Conservation (phyloP, 331 rosid species). For the Rosa hybrid region DNA sequence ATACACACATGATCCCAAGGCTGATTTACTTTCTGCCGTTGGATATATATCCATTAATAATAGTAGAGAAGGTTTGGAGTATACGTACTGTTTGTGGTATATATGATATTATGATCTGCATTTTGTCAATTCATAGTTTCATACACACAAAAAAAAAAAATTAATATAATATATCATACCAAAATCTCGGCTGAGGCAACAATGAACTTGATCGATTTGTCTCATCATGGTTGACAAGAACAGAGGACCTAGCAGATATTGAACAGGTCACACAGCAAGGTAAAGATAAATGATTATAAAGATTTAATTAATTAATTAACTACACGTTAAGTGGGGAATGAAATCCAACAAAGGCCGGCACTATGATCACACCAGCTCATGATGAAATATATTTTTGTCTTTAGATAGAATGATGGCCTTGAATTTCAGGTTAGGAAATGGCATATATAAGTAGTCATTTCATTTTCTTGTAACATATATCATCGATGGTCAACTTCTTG, state of each 20-base stretch:
- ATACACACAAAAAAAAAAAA: neutral
- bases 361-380: neutral
- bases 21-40: too few species aligned
- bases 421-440: neutral
- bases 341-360: constrained; percentile 1
- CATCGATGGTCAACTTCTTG: neutral
- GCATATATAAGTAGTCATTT: neutral
- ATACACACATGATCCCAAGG: too few species aligned
- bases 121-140: neutral
- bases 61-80: neutral
- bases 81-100: neutral
- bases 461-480: neutral
- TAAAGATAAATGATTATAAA: neutral
- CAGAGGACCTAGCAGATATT: neutral
- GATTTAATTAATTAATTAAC: neutral
- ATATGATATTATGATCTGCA: neutral
- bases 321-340: neutral
- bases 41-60: too few species aligned
- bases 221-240: neutral
- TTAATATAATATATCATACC: neutral
- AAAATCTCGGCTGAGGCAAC: neutral
- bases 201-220: neutral
- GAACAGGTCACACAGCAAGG: neutral
- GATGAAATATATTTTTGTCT: neutral
- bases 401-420: neutral